Base-by-base conservation (phyloP, 208 protist species). In the Histomonas meleagridis region DNA sequence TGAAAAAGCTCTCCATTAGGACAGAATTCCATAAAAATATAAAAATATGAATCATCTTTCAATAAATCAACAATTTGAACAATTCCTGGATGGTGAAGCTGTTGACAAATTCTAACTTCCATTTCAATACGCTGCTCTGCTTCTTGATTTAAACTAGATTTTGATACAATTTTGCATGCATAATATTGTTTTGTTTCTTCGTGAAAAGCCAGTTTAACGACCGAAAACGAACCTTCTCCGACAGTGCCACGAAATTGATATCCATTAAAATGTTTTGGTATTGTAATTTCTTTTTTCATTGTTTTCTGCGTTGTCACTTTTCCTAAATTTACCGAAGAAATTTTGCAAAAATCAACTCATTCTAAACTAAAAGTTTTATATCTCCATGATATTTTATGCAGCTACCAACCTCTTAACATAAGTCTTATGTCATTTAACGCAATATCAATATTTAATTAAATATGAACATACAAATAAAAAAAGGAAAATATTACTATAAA, bases 31-130 rank as follows among this genome's bases (percentile, higher is more conserved):
- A 86, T 86, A 38, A 86, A 43, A 16, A 86, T 46, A 48, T 86
- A 86, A 57, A 40, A 86, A 86, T 86, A 57, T 28, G 26, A 23
- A 14, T 86, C 46, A 43, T 86, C 76, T 55, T 86, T 46, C 14
- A 46, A 43, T 86, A 86, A 55, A 86, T 86, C 76, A 26, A 86
- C 46, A 55, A 86, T 86, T 86, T 86, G 76, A 38, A 86, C 76
- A 28, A 86, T 40, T 21, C 76, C 76, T 32, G 35, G 18, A 38
- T 86, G 76, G 55, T 86, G 76, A 51, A 86, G 46, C 55, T 86
- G 76, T 28, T 86, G 76, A 21, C 55, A 5, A 12, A 86, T 86
- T 86, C 76, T 51, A 21, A 86, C 55, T 86, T 86, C 76, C 5
- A 38, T 46, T 55, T 86, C 76, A 55, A 86, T 55, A 35, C 76